Evolutionary conservation across 306 rosid genomes (phyloP), one percentile per base, ranked within the genome.

Genomic region (Acacia acuminata): DNA sequence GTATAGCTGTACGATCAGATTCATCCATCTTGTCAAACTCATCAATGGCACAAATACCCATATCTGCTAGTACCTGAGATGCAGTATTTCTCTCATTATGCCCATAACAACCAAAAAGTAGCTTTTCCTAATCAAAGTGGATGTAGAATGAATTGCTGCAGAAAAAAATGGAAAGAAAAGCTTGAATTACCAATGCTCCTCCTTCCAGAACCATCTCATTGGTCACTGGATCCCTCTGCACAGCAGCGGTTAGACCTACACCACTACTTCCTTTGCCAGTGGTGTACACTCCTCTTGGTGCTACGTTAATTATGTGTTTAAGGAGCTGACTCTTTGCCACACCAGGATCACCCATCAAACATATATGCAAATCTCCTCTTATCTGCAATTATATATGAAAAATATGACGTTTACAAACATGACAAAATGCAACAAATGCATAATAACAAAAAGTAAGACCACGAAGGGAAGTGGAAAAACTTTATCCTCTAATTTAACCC

Each of bases 261-360:
- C 98, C 99, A 90, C 99, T 96, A 88, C 99, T 96, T 82, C 98
- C 99, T 87, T 83, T 96, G 79, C 99, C 98, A 63, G 99, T 96
- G 48, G 99, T 96, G 86, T 96, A 94, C 77, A 94, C 95, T 71
- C 97, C 99, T 86, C 99, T 91, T 25, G 98, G 98, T 40, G 99
- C 99, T 83, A 96, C 97, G 69, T 86, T 96, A 79, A 96, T 96
- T 78, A 92, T 96, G 89, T 94, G 97, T 81, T 96, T 96, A 72
- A 92, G 99, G 80, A 96, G 99, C 90, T 94, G 99, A 91, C 98
- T 96, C 91, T 96, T 94, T 80, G 99, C 99, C 87, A 96, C 99
- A 79, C 99, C 99, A 85, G 99, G 97, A 87, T 94, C 99, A 63
- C 99, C 99, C 99, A 96, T 96, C 89, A 96, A 85, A 84, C 99